Evolutionary conservation across 2,329 filamentous ascomycete genomes (phyloP), one percentile per base, ranked within the genome.

Genomic region (Penicillium sclerotiorum): DNA sequence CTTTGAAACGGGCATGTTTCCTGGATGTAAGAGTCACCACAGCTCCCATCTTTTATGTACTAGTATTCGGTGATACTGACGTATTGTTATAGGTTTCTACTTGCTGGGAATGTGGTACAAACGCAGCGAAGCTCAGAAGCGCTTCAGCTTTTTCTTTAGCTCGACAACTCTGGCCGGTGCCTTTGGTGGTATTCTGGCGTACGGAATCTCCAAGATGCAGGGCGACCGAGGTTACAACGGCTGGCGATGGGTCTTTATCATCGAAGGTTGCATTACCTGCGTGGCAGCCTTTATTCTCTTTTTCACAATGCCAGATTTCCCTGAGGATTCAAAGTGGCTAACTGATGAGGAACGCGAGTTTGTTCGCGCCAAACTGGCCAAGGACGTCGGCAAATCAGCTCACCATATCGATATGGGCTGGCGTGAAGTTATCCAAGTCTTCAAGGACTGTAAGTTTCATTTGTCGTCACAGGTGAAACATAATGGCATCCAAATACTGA

Each of bases 141-240:
- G 94, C 23, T 96, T 92, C 73, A 89, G 86, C 13, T 92, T 97
- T 77, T 97, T 97, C 79, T 97, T 97, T 77, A 86, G 83, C 63
- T 89, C 79, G 7, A 82, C 83, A 1, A 82, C 80, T 1, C 73
- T 84, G 1, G 82, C 83, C 2, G 82, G 83, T 38, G 82, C 83
- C 1, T 86, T 86, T 53, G 82, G 84, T 41, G 83, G 83, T 15
- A 72, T 86, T 8, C 70, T 86, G 13, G 83, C 83, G 2, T 79
- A 78, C 25, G 83, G 76, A 18, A 80, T 86, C 43, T 77, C 81
- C 25, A 79, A 83, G 62, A 83, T 86, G 78, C 60, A 75, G 1
- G 79, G 79, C 2, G 45, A 69, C 20, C 56, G 64, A n/a, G 78
- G 82, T 11, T 94, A 92, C 66, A 70, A 42, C 47, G 76, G 74